These are phyloP conservation scores for Candida sithepensis DNA, from an alignment of 805 yeast genomes.

Conservation along the genomic window DNA sequence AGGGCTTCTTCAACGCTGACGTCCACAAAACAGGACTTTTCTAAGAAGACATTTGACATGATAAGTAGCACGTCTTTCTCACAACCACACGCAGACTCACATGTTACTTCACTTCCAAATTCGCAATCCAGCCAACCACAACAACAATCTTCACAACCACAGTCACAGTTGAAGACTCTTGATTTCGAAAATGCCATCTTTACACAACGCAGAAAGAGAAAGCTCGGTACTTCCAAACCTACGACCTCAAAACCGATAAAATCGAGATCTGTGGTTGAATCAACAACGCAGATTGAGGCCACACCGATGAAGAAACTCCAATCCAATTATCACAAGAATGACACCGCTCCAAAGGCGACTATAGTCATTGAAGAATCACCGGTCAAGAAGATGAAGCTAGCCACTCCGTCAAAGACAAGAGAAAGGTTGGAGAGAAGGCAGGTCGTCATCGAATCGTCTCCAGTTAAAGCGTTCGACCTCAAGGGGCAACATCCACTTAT, in stretches of 20 bases:
- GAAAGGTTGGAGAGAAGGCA: slow-evolving; percentile 5
- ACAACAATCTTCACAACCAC: background rate
- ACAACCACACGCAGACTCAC: background rate
- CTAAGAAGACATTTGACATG: slow-evolving; percentile 33
- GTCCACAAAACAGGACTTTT: slow-evolving; percentile 18
- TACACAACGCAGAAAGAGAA: slow-evolving; percentile 18
- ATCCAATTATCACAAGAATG: background rate
- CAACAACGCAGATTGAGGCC: slow-evolving; percentile 26
- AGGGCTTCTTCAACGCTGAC: slow-evolving; percentile 23
- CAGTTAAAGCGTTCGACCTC: slow-evolving; percentile 2
- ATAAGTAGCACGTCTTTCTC: slow-evolving; percentile 22
- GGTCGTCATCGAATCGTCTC: slow-evolving; percentile 6
- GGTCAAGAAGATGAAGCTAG: slow-evolving; percentile 2
- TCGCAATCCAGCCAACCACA: slow-evolving; percentile 2
- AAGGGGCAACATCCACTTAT: too few relatives aligned
- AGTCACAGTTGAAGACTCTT: background rate
- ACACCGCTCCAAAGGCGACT: background rate
- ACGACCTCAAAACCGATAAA: background rate
- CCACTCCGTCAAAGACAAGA: slow-evolving; percentile 9
- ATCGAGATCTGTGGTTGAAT: too few relatives aligned
- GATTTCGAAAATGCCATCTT: slow-evolving; percentile 12
- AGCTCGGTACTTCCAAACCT: slow-evolving; percentile 7
- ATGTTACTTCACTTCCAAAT: too few relatives aligned
- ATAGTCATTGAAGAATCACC: slow-evolving; percentile 24
- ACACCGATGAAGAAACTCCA: slow-evolving; percentile 27